These are phyloP conservation scores for Ogataea hybrid DNA, from an alignment of 1,139 yeast species.

Conservation along the genomic window DNA sequence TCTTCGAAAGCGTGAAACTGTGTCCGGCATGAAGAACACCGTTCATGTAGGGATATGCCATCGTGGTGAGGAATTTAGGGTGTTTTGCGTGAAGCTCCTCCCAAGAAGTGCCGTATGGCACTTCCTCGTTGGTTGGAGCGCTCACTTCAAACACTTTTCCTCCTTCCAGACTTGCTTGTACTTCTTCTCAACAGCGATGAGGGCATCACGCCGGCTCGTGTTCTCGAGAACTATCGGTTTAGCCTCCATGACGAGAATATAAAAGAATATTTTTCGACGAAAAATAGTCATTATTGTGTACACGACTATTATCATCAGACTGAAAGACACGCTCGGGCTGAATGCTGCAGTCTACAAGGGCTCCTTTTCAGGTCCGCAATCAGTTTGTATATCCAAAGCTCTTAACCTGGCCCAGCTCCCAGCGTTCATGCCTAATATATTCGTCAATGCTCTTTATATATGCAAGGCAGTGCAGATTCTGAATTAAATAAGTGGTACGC, in stretches of 20 bases:
- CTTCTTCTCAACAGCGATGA: conserved; percentile 85
- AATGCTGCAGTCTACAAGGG: too few relatives aligned
- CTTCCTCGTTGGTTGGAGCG: conserved; percentile 76
- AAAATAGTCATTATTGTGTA: conserved; percentile 4
- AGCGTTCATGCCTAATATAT: too few relatives aligned
- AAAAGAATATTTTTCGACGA: conserved; percentile 9
- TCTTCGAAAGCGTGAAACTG: conserved; percentile 91
- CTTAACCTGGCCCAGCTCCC: too few relatives aligned
- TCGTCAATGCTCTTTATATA: not conserved
- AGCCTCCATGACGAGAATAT: conserved; percentile 14
- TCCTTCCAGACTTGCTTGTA: conserved; percentile 87
- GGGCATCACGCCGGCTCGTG: conserved; percentile 91
- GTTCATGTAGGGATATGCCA: conserved; percentile 99
- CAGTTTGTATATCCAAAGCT: too few relatives aligned
- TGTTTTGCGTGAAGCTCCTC: conserved; percentile 74
- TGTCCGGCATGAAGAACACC: conserved; percentile 99
- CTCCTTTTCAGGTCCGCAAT: too few relatives aligned
- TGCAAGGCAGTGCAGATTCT: not conserved
- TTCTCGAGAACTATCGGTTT: conserved; percentile 33
- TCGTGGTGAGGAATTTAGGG: conserved; percentile 88
- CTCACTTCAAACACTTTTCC: conserved; percentile 79
- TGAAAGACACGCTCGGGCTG: too few relatives aligned
- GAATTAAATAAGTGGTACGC: conserved; percentile 5
- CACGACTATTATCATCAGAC: conserved; percentile 5
- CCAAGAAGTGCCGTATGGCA: conserved; percentile 43